These are phyloP conservation scores for Mycena belliarum DNA, from an alignment of 768 basidiomycete genomes.

Conservation along the genomic window DNA sequence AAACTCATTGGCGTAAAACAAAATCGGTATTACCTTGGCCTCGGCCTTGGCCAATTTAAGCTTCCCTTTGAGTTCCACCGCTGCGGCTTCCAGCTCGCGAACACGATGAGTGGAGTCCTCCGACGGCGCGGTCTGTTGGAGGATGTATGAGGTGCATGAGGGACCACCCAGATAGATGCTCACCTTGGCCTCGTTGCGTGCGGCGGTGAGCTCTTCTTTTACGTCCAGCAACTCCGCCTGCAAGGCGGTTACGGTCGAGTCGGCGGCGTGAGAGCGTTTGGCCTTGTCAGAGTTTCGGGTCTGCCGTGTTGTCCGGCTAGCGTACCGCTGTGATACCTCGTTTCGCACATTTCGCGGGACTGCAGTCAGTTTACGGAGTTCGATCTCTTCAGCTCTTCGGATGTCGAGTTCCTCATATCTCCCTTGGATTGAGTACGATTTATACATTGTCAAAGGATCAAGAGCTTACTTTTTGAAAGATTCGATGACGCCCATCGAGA, in stretches of 20 bases:
- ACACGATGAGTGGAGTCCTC: background rate
- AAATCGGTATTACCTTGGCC: background rate
- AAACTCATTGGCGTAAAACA: background rate
- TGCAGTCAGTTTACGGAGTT: background rate
- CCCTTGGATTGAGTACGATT: background rate
- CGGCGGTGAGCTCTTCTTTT: background rate
- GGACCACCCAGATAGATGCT: background rate
- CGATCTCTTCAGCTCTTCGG: background rate
- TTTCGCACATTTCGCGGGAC: background rate
- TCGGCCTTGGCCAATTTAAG: background rate
- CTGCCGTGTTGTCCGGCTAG: background rate
- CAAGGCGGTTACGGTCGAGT: background rate
- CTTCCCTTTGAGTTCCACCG: background rate
- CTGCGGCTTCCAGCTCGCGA: background rate
- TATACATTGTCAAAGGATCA: background rate
- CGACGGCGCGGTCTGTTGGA: background rate
- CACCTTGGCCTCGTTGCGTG: slow-evolving; percentile 2
- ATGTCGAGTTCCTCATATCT: background rate
- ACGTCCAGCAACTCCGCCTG: background rate
- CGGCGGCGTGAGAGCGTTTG: background rate
- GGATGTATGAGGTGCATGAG: background rate
- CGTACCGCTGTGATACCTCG: background rate
- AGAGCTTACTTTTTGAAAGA: background rate
- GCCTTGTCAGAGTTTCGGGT: background rate
- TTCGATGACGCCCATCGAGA: background rate